Base-by-base conservation (phyloP, 2,329 filamentous ascomycete genomes). In the Huntiella decipiens region DNA sequence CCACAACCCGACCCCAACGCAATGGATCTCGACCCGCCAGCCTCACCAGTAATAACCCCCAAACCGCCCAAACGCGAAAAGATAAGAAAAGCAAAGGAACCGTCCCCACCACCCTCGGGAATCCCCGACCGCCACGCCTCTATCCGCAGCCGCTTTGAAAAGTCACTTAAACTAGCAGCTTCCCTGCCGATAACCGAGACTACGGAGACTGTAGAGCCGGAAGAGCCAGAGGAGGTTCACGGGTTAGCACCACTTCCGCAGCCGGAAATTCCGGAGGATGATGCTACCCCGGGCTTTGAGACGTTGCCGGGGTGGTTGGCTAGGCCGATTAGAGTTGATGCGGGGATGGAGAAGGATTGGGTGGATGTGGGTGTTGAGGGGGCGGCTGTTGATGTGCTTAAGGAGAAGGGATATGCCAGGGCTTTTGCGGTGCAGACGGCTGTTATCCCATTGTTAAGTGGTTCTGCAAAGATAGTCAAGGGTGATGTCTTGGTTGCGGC, bases 401-500 rank as follows among this genome's bases (percentile, higher is more conserved):
- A 74, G 31, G 66, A 70, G n/a, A 79, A 79, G 71, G 57, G 56
- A 0, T 60, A 58, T 37, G 54, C 52, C 3, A 61, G 66, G 12
- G 61, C 62, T 0, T 63, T 72, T 37, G 64, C 62, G 0, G 59
- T 72, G 4, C 62, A 66, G 37, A 63, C 63, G 0, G 56, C 56
- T 1, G 62, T 91, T 0, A 69, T 98, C 19, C 87, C 88, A 1
- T 67, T 93, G 36, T 69, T 98, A 4, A 66, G 93, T 3, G 77
- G 74, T 16, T 73, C 71, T 0, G 68, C 71, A 37, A 66, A 71
- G 47, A 65, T 71, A 33, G 70, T 76, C 33, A 63, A 72, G 1
- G 82, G 84, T 4, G 91, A 98, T 58, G 62, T 98, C 4, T 79
- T 93, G 38, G 79, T 98, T 2, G 91, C 86, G 5, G 91, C 92